Base-by-base conservation (phyloP, 805 yeast species). In the Wickerhamiella shivajii region DNA sequence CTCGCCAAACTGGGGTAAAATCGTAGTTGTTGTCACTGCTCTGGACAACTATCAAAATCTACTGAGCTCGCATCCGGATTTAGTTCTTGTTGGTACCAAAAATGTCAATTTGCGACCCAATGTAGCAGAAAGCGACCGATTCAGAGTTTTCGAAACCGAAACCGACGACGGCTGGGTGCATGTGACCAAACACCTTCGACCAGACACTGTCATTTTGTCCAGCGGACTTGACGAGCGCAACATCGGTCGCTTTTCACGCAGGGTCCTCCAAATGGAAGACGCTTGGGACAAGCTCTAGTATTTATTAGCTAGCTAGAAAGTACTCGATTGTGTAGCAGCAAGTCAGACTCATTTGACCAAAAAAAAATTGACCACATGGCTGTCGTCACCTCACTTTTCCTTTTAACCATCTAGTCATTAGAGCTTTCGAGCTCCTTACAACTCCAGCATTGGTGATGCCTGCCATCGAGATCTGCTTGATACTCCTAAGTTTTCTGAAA, bases 401-500 rank as follows among this genome's bases (percentile, higher is more conserved):
- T n/a, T n/a, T n/a, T n/a, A n/a, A n/a, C 46, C 34, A 44, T 24
- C 24, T 13, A 15, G 24, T 39, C 38, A 37, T 19, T 36, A 42
- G 24, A 39, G 44, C 36, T 38, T 42, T 27, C n/a, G n/a, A n/a
- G n/a, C n/a, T n/a, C n/a, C n/a, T n/a, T n/a, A n/a, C n/a, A n/a
- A n/a, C n/a, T n/a, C n/a, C n/a, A n/a, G n/a, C n/a, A n/a, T n/a
- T n/a, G n/a, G 23, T 18, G 8, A 36, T 31, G n/a, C 37, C 33
- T 4, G 33, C 17, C 33, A 34, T 25, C 24, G 37, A 29, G 9
- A 31, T 31, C 17, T 25, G 22, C 29, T 33, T 24, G 24, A 29
- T 26, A 36, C 63, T 65, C 24, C 66, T 64, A 38, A 87, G 62
- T 33, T 67, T 71, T 34, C 61, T 64, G 14, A 77, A 57, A 28